Conservation (phyloP, 345 rosid species). For the Eucalyptus brandiana region DNA sequence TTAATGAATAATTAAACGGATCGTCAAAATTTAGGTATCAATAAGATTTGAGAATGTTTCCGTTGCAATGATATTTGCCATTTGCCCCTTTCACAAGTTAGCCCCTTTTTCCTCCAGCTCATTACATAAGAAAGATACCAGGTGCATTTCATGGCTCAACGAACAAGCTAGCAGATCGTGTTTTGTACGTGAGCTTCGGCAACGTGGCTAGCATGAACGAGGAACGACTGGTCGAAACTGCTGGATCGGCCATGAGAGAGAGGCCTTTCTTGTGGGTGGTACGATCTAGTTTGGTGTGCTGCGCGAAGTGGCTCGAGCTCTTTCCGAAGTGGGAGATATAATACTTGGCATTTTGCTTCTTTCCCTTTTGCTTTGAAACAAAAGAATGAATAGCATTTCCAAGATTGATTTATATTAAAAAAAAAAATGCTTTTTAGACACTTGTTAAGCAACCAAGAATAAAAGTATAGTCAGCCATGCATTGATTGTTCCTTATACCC, state of each 20-base stretch:
- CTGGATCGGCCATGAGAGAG: conserved; percentile 5
- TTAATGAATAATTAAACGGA: too few relatives aligned
- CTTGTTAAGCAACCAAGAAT: too few relatives aligned
- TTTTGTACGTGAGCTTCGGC: conserved; percentile 10
- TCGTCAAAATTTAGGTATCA: too few relatives aligned
- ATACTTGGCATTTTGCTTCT: too few relatives aligned
- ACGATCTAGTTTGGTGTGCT: background rate
- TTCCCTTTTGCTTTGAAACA: too few relatives aligned
- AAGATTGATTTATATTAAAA: too few relatives aligned
- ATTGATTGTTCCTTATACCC: background rate
- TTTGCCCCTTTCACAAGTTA: conserved; percentile 11
- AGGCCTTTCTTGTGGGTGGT: conserved; percentile 17
- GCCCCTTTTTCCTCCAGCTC: background rate
- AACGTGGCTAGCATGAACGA: conserved; percentile 5
- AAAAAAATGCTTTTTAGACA: too few relatives aligned
- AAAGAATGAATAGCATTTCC: too few relatives aligned
- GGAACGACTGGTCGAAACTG: background rate
- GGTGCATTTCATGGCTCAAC: conserved; percentile 11
- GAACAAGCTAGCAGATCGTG: background rate
- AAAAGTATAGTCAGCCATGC: too few relatives aligned
- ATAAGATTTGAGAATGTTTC: background rate
- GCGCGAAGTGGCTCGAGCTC: background rate
- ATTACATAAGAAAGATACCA: background rate
- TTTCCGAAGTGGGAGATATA: background rate
- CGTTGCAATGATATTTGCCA: background rate